phyloP scores from a whole-genome alignment of 1,139 yeast genomes.

The Pichia sp. region DNA sequence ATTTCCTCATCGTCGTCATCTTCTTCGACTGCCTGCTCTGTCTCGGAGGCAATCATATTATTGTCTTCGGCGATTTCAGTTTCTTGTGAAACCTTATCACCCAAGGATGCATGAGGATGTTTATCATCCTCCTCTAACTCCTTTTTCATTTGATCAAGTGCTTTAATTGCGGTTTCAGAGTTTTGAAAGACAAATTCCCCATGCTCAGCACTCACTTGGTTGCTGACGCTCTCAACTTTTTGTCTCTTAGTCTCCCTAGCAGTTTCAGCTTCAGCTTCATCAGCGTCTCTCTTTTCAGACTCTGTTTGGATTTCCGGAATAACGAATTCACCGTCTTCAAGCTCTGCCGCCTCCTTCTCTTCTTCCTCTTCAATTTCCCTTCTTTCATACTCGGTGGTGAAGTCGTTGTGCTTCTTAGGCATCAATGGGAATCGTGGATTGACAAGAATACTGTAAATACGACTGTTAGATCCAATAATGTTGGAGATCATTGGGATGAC shows the following conservation, averaged over 20 bases:
- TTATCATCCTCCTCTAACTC: slow-evolving; percentile 5
- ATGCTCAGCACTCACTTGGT: slow-evolving; percentile 7
- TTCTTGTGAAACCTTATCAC: slow-evolving; percentile 1
- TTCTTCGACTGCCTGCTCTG: slow-evolving; percentile 3
- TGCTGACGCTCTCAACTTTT: slow-evolving; percentile 5
- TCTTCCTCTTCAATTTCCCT: slow-evolving; percentile 10
- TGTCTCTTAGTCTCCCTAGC: slow-evolving; percentile 2
- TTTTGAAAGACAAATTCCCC: slow-evolving; percentile 14
- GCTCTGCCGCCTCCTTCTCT: slow-evolving; percentile 3
- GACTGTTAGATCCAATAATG: slow-evolving; percentile 33
- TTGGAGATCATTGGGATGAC: slow-evolving; percentile 63
- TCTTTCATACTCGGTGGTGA: slow-evolving; percentile 12
- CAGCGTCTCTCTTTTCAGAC: slow-evolving; percentile 5
- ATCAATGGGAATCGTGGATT: slow-evolving; percentile 75
- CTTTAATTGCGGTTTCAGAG: slow-evolving; percentile 3
- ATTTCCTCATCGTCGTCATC: slow-evolving; percentile 18
- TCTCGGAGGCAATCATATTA: background rate
- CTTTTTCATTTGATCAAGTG: slow-evolving; percentile 5
- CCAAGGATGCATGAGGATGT: slow-evolving; percentile 1
- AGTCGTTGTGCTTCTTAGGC: slow-evolving; percentile 18
- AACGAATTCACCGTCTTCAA: slow-evolving; percentile 1
- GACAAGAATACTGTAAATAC: slow-evolving; percentile 45
- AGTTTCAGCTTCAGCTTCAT: slow-evolving; percentile 4
- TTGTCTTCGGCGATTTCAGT: slow-evolving; percentile 3
- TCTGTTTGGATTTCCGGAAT: slow-evolving; percentile 1